Percentiles rank a stretch among this genome's conserved stretches.
These are phyloP conservation scores for Lachancea fermentati DNA, from an alignment of 805 yeast species.

Conservation along the genomic window DNA sequence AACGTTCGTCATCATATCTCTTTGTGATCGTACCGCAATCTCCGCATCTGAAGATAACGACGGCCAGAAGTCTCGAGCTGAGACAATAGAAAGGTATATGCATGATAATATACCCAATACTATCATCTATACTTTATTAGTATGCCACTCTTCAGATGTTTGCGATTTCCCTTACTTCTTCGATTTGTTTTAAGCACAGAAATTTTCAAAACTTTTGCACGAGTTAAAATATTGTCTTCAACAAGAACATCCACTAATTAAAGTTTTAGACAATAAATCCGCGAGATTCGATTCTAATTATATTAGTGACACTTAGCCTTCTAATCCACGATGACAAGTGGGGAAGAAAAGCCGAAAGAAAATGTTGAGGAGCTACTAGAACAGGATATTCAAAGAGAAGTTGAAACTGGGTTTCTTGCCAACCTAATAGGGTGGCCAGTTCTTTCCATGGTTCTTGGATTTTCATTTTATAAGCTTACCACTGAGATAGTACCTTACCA, in stretches of 20 bases:
- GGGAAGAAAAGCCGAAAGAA: not conserved
- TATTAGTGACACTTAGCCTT: not conserved
- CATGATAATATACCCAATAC: not conserved
- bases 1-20: constrained; percentile 40
- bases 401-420: constrained; percentile 26
- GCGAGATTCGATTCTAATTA: not conserved
- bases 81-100: not conserved
- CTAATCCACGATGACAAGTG: not conserved
- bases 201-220: not conserved
- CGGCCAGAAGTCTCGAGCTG: constrained; percentile 28
- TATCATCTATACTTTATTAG: not conserved
- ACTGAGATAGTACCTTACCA: constrained; percentile 28
- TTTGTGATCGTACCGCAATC: constrained; percentile 39
- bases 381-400: constrained; percentile 24
- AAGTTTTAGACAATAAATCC: too few relatives aligned
- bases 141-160: not conserved
- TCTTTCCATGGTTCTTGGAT: constrained; percentile 21
- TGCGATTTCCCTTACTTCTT: not conserved
- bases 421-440: constrained; percentile 34
- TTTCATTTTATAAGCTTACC: constrained; percentile 27
- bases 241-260: too few relatives aligned
- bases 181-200: not conserved
- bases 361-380: constrained; percentile 13
- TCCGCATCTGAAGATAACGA: constrained; percentile 27
- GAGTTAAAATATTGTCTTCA: too few relatives aligned